Conservation (phyloP, 2,329 filamentous ascomycete genomes). For the Neofusicoccum sp. region DNA sequence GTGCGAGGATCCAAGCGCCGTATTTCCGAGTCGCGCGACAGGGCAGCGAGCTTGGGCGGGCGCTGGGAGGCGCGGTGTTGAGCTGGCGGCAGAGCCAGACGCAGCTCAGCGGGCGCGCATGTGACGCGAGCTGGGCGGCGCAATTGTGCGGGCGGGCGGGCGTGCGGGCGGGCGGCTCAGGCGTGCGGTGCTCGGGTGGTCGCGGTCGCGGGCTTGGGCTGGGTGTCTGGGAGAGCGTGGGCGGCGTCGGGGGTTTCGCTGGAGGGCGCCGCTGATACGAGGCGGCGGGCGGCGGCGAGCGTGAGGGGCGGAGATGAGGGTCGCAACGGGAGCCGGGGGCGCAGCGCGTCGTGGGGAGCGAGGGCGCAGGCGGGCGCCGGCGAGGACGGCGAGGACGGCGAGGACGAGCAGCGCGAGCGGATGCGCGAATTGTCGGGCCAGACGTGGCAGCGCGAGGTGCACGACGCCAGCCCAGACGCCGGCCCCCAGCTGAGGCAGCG, state of each 20-base stretch:
- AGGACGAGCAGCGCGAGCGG: background rate
- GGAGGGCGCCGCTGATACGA: conserved; percentile 12
- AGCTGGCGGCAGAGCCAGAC: background rate
- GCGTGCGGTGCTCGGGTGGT: background rate
- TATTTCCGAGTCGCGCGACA: conserved; percentile 14
- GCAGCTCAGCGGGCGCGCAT: conserved; percentile 10
- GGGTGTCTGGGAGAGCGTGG: conserved; percentile 1
- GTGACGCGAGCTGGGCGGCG: conserved; percentile 2
- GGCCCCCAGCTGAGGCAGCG: background rate
- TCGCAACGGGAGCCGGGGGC: background rate
- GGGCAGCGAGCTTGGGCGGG: background rate
- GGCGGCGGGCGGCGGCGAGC: conserved; percentile 4
- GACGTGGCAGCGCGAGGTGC: conserved; percentile 4
- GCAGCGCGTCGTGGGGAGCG: background rate
- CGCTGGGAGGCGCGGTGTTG: background rate
- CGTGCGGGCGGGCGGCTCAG: too few species aligned
- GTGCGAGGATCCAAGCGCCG: conserved; percentile 14
- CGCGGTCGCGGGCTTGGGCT: background rate
- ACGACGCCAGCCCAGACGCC: background rate
- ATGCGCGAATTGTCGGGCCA: background rate
- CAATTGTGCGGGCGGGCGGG: background rate
- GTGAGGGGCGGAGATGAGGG: conserved; percentile 16
- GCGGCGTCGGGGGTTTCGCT: conserved; percentile 18
- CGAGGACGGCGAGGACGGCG: background rate
- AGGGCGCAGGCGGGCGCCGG: background rate